Evolutionary conservation across 2,329 filamentous ascomycete species (phyloP).

Genomic region (Penicillium sp.): DNA sequence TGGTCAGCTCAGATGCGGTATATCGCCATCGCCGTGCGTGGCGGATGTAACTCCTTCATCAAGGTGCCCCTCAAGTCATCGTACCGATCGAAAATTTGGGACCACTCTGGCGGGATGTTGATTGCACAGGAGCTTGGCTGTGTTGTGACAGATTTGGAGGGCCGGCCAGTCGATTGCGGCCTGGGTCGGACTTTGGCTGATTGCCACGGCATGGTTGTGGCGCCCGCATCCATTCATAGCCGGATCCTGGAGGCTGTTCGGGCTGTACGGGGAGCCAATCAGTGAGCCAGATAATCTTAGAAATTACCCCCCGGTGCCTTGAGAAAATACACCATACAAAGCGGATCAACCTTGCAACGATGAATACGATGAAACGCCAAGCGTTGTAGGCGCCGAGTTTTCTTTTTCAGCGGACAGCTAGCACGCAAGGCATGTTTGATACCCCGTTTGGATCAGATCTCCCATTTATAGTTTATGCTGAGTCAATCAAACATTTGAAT

Average conservation of each 20-base stretch:
- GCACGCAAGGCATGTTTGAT: conserved; percentile 5
- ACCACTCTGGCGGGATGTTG: conserved; percentile 56
- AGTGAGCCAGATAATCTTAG: background rate
- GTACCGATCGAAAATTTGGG: conserved; percentile 55
- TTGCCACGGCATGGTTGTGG: conserved; percentile 45
- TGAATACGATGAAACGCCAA: background rate
- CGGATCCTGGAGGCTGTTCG: conserved; percentile 32
- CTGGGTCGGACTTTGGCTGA: conserved; percentile 40
- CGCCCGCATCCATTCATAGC: conserved; percentile 38
- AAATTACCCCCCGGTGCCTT: background rate
- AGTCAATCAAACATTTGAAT: background rate
- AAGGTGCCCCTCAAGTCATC: conserved; percentile 47
- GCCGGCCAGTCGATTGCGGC: conserved; percentile 51
- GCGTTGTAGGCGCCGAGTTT: background rate
- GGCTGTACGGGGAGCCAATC: conserved; percentile 16
- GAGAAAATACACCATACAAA: background rate
- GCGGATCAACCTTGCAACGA: background rate
- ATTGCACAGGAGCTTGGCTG: conserved; percentile 54
- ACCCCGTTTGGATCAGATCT: background rate
- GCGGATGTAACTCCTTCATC: conserved; percentile 51
- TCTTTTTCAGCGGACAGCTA: background rate
- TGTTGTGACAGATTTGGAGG: conserved; percentile 52
- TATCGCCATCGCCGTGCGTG: conserved; percentile 50
- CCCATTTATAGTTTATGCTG: background rate
- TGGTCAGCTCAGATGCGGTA: conserved; percentile 58